Conservation (phyloP, 257 asterid genomes). For the Solanum corneliomulleri region DNA sequence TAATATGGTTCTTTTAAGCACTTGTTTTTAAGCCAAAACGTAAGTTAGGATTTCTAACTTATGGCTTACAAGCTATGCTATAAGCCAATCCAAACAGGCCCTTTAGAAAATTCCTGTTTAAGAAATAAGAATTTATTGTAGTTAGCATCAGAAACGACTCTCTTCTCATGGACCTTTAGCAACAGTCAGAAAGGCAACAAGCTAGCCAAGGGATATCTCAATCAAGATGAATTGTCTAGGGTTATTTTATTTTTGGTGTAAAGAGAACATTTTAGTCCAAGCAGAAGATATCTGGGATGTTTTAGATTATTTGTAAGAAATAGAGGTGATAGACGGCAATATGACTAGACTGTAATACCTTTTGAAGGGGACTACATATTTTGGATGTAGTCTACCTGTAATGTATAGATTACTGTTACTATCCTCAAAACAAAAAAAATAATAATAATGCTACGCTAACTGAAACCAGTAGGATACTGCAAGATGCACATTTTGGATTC, state of each 20-base stretch:
- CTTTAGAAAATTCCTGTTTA: not conserved
- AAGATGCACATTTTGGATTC: not conserved
- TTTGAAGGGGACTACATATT: no score
- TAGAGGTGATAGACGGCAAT: no score
- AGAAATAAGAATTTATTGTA: not conserved
- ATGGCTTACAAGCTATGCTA: not conserved
- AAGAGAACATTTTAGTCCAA: no score
- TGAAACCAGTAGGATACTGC: slow-evolving; percentile 22
- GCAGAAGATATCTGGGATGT: no score
- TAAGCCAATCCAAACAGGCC: not conserved
- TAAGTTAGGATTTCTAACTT: not conserved
- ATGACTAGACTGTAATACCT: no score
- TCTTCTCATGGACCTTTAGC: slow-evolving; percentile 35
- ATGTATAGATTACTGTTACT: no score
- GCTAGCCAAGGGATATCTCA: slow-evolving; percentile 27
- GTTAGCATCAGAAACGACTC: slow-evolving; percentile 33
- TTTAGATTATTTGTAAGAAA: no score
- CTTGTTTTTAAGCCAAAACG: not conserved
- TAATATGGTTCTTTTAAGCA: not conserved
- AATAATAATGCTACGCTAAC: not conserved
- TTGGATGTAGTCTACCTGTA: no score
- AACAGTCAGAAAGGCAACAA: slow-evolving; percentile 27
- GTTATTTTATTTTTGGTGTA: no score
- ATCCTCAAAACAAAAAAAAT: no score
- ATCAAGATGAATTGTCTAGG: not conserved